A percentile compares a stretch with the other conserved stretches of the same genome.
phyloP scores from a whole-genome alignment of 768 basidiomycete species.

The Tricholoma matsutake region DNA sequence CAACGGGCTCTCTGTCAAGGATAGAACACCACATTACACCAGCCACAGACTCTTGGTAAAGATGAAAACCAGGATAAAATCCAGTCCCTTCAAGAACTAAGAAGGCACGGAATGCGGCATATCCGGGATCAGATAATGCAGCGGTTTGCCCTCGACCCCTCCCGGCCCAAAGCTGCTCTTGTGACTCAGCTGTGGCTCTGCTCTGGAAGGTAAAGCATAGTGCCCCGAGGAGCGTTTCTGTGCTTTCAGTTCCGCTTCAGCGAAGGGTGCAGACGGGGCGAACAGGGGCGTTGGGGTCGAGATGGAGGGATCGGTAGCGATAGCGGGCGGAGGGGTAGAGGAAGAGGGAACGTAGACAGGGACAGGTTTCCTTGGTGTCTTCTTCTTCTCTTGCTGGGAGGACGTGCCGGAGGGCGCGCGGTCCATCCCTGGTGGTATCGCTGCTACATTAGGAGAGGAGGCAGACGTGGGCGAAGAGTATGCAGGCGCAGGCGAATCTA shows the following conservation, averaged over 20 bases:
- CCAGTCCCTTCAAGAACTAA: neutral
- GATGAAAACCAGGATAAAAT: neutral
- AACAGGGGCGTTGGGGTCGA: neutral
- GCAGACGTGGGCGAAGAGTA: neutral
- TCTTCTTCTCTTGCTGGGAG: slow-evolving; percentile 3
- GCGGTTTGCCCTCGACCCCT: slow-evolving; percentile 18
- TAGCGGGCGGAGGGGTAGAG: neutral
- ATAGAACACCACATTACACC: too few relatives aligned
- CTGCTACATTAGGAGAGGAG: neutral
- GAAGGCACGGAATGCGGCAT: slow-evolving; percentile 9
- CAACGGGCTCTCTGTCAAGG: too few relatives aligned
- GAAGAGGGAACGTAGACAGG: slow-evolving; percentile 13
- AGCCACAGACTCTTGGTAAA: too few relatives aligned
- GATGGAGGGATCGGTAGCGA: neutral
- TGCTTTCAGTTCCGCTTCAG: neutral
- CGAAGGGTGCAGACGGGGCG: neutral
- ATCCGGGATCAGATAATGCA: slow-evolving; percentile 22
- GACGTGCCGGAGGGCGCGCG: slow-evolving; percentile 1
- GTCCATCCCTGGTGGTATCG: slow-evolving; percentile 9
- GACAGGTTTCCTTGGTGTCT: slow-evolving; percentile 19
- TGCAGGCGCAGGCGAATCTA: neutral
- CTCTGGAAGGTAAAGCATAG: slow-evolving; percentile 12
- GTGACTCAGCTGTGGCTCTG: slow-evolving; percentile 9
- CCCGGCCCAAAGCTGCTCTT: slow-evolving; percentile 23
- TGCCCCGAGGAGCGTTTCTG: slow-evolving; percentile 9